These are phyloP conservation scores for Murraya koenigii DNA, from an alignment of 345 rosid genomes.

Conservation along the genomic window DNA sequence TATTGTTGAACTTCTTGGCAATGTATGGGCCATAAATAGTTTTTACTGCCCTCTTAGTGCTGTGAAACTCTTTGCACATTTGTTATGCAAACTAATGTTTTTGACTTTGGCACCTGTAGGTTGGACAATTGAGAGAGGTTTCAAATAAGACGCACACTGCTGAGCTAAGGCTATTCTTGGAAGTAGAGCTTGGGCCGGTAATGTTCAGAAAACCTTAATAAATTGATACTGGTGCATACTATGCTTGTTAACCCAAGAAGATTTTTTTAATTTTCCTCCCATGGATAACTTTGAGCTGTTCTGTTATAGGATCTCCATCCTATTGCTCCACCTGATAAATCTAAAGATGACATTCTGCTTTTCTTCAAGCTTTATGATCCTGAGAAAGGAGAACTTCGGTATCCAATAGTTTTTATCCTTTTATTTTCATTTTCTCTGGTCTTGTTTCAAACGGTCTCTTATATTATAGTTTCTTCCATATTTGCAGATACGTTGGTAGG, in stretches of 20 bases:
- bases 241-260: neutral
- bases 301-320: conserved; percentile 66
- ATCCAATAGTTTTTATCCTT: conserved; percentile 13
- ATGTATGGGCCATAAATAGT: neutral
- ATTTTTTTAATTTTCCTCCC: neutral
- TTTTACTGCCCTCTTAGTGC: neutral
- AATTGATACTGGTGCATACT: neutral
- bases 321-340: conserved; percentile 58
- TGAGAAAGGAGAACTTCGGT: conserved; percentile 76
- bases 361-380: conserved; percentile 95
- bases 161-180: conserved; percentile 85
- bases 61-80: neutral
- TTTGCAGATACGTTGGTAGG: conserved; percentile 77
- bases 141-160: conserved; percentile 75
- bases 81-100: neutral
- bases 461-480: conserved; percentile 20
- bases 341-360: conserved; percentile 75
- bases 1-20: neutral
- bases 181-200: conserved; percentile 82
- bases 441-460: conserved; percentile 18
- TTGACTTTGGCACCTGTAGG: conserved; percentile 43
- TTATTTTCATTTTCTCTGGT: neutral
- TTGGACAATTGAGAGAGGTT: conserved; percentile 86
- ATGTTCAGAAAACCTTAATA: conserved; percentile 16
- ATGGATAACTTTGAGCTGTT: neutral